These are phyloP conservation scores for Talaromyces rugulosus DNA, from an alignment of 2,329 filamentous ascomycete species.

Conservation along the genomic window DNA sequence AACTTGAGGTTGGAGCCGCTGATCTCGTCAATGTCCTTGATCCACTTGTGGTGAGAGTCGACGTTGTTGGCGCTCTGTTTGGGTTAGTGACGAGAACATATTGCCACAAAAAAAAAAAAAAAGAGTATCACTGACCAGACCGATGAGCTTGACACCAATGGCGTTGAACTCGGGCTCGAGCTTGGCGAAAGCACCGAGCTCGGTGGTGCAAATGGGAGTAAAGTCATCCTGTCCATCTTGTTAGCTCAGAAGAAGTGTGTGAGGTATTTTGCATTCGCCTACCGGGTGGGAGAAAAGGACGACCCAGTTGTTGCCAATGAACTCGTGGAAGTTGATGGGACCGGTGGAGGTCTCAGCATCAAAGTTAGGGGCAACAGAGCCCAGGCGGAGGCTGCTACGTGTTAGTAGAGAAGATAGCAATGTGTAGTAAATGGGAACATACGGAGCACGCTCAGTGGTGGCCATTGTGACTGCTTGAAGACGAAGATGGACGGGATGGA, in stretches of 20 bases:
- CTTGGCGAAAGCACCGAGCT: conserved; percentile 89
- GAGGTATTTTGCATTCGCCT: background rate
- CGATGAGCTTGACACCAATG: conserved; percentile 86
- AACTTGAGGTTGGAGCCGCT: conserved; percentile 66
- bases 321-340: conserved; percentile 67
- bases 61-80: conserved; percentile 72
- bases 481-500: background rate
- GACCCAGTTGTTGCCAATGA: conserved; percentile 66
- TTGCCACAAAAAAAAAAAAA: background rate
- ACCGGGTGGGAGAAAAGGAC: conserved; percentile 66
- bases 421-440: conserved; percentile 17
- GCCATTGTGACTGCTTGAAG: conserved; percentile 33
- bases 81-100: background rate
- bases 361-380: conserved; percentile 65
- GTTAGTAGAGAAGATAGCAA: conserved; percentile 11
- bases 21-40: conserved; percentile 81
- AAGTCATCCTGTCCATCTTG: conserved; percentile 56
- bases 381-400: conserved; percentile 54
- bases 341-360: conserved; percentile 63
- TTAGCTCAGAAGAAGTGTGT: background rate
- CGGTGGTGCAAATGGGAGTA: conserved; percentile 93
- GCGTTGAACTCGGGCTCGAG: conserved; percentile 82
- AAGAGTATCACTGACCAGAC: conserved; percentile 50
- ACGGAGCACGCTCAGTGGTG: conserved; percentile 38
- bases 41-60: conserved; percentile 80